Conservation (phyloP, 805 yeast species). For the Lachancea thermotolerans region DNA sequence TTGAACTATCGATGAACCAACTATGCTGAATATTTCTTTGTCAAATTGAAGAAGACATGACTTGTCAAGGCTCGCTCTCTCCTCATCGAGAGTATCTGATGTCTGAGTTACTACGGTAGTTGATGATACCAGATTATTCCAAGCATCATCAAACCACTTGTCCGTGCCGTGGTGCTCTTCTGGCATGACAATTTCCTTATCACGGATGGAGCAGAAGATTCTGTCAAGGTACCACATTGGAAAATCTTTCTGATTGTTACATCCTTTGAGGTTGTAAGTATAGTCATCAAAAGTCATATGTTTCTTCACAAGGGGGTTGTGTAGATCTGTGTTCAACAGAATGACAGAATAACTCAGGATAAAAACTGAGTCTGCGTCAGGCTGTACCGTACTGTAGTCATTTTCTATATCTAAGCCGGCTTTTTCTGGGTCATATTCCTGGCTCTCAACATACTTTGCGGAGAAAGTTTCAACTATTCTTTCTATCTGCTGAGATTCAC, state of each 20-base stretch:
- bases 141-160: conserved; percentile 83
- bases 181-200: conserved; percentile 91
- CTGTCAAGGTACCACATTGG: conserved; percentile 79
- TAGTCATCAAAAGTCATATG: conserved; percentile 88
- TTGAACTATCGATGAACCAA: conserved; percentile 58
- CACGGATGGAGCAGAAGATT: conserved; percentile 73
- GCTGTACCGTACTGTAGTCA: conserved; percentile 46
- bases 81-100: conserved; percentile 1
- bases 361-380: conserved; percentile 82
- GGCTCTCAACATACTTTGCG: conserved; percentile 65
- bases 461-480: conserved; percentile 84
- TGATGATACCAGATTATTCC: conserved; percentile 59
- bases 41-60: conserved; percentile 52
- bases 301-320: conserved; percentile 84
- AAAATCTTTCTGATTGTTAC: conserved; percentile 68
- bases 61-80: conserved; percentile 17
- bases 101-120: conserved; percentile 32
- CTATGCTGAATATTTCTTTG: conserved; percentile 56
- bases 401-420: conserved; percentile 18
- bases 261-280: conserved; percentile 71
- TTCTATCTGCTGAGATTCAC: conserved; percentile 96
- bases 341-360: conserved; percentile 87
- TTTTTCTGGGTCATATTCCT: conserved; percentile 32
- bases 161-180: conserved; percentile 94
- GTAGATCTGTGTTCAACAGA: conserved; percentile 89